A percentile compares a stretch with the other conserved stretches of the same genome.
phyloP scores from a whole-genome alignment of 495 filamentous ascomycete genomes.

The Aspergillus nanangensis region DNA sequence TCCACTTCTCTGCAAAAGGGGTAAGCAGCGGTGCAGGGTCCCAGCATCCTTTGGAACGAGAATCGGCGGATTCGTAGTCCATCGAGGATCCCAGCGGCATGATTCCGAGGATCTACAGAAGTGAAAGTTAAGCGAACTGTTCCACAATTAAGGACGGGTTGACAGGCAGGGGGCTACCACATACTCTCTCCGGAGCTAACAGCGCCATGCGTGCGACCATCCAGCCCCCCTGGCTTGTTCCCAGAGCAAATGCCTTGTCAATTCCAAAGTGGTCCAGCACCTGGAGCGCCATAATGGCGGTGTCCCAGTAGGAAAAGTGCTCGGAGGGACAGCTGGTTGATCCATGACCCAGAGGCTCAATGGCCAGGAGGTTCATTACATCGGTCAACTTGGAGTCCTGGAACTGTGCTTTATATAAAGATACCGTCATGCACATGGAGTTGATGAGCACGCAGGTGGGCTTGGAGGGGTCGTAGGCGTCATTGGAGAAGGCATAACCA shows the following conservation, averaged over 20 bases:
- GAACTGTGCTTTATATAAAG: conserved; percentile 50
- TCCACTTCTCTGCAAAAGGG: conserved; percentile 44
- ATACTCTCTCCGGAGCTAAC: conserved; percentile 52
- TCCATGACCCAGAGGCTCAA: conserved; percentile 56
- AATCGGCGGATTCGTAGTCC: conserved; percentile 54
- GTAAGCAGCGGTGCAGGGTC: conserved; percentile 44
- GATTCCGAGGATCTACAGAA: conserved; percentile 50
- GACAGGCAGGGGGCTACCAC: not conserved
- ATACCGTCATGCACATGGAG: conserved; percentile 51
- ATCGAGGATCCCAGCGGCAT: conserved; percentile 59
- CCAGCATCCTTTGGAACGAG: conserved; percentile 55
- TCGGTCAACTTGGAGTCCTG: conserved; percentile 37
- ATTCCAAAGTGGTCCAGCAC: conserved; percentile 51
- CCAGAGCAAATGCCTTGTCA: conserved; percentile 54
- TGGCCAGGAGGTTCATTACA: conserved; percentile 47
- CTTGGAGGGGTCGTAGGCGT: conserved; percentile 43
- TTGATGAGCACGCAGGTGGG: conserved; percentile 57
- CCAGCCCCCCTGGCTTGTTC: conserved; percentile 65
- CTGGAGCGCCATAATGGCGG: conserved; percentile 45
- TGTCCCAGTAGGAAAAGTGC: conserved; percentile 54
- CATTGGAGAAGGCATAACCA: conserved; percentile 44
- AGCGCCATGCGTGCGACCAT: conserved; percentile 59
- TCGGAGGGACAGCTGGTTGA: conserved; percentile 33
- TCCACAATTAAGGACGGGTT: not conserved
- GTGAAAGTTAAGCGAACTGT: not conserved